These are phyloP conservation scores for Rhododendron simsii DNA, from an alignment of 148 eudicot species.

Conservation along the genomic window DNA sequence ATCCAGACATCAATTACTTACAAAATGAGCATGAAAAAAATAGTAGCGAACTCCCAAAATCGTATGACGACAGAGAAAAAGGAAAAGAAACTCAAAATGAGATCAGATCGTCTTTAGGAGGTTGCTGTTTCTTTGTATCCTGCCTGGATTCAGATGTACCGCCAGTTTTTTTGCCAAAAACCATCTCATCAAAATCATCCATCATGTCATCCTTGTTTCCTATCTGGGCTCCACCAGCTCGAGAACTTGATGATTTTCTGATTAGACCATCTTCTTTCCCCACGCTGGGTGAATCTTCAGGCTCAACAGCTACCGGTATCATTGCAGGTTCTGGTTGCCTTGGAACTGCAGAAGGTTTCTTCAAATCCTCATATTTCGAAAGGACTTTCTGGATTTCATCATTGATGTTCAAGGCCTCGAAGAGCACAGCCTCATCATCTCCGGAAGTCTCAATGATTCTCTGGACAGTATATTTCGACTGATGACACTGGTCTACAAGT, in stretches of 20 bases:
- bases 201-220: neutral
- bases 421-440: constrained; percentile 84
- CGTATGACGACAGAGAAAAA: neutral
- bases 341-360: constrained; percentile 36
- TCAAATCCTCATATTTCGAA: constrained; percentile 73
- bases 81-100: neutral
- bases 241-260: constrained; percentile 39
- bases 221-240: neutral
- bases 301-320: constrained; percentile 88
- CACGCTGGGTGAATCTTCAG: constrained; percentile 70
- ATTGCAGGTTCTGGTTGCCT: constrained; percentile 74
- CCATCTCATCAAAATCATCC: neutral
- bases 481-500: constrained; percentile 78
- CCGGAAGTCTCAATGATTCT: constrained; percentile 79
- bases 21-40: neutral
- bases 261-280: constrained; percentile 63
- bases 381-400: constrained; percentile 85
- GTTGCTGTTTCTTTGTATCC: neutral
- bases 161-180: neutral
- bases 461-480: constrained; percentile 63
- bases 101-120: neutral
- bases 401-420: constrained; percentile 91
- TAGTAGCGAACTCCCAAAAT: neutral
- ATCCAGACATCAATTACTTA: neutral
- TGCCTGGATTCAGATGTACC: neutral